A percentile compares a stretch with the other conserved stretches of the same genome.
phyloP scores from a whole-genome alignment of 179 eudicot genomes.

The Camellia oleifera region DNA sequence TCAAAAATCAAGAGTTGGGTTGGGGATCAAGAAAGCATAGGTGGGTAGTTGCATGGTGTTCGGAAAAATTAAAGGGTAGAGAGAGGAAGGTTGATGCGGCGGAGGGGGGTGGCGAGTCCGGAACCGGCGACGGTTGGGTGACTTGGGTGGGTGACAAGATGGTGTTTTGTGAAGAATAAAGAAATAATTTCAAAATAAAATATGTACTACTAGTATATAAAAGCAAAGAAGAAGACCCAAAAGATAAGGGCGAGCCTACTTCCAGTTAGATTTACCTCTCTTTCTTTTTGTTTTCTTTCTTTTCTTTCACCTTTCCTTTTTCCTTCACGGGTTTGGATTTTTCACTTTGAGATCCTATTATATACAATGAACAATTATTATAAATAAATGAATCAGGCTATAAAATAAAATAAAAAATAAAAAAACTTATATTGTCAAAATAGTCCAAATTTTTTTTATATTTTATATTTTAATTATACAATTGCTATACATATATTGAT shows the following conservation, averaged over 20 bases:
- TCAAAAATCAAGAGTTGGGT: not conserved
- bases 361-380: not conserved
- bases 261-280: constrained; percentile 10
- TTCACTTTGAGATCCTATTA: not conserved
- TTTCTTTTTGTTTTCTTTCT: not conserved
- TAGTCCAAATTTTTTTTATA: no score
- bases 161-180: constrained; percentile 20
- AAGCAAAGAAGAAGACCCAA: constrained; percentile 13
- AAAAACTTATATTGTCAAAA: not conserved
- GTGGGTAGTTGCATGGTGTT: not conserved
- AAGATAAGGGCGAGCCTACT: constrained; percentile 22
- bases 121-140: constrained; percentile 10
- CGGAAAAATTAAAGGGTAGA: not conserved
- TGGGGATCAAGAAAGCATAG: not conserved
- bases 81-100: not conserved
- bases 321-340: not conserved
- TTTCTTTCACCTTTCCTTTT: not conserved
- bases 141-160: constrained; percentile 27
- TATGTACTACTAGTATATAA: not conserved
- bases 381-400: no score
- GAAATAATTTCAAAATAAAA: constrained; percentile 5
- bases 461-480: no score
- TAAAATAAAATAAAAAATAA: not conserved
- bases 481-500: no score
- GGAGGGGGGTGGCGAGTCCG: constrained; percentile 15